phyloP scores from a whole-genome alignment of 2,329 filamentous ascomycete genomes.

The Aphanoascus verrucosus region DNA sequence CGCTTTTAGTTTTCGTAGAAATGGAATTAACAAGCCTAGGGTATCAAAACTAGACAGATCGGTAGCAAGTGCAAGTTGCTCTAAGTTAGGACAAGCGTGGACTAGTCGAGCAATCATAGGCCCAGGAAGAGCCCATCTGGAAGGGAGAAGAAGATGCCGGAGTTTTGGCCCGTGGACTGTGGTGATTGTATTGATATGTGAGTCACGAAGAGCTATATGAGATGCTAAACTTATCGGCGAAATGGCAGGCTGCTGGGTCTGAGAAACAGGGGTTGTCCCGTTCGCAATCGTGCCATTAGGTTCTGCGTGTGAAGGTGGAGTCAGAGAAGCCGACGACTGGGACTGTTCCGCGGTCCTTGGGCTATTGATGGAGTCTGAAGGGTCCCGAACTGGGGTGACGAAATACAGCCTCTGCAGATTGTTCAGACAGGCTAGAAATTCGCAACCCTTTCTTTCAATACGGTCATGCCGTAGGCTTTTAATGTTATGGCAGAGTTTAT shows the following conservation, averaged over 20 bases:
- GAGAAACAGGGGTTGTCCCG: slow-evolving; percentile 14
- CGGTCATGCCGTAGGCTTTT: slow-evolving; percentile 43
- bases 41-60: slow-evolving; percentile 33
- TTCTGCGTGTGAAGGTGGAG: slow-evolving; percentile 1
- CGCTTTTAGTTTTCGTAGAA: slow-evolving; percentile 32
- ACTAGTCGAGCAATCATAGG: slow-evolving; percentile 42
- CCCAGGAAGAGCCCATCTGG: slow-evolving; percentile 44
- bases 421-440: slow-evolving; percentile 34
- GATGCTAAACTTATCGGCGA: slow-evolving; percentile 14
- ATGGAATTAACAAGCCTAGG: slow-evolving; percentile 31
- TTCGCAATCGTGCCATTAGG: not conserved
- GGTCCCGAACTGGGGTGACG: slow-evolving; percentile 32
- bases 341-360: slow-evolving; percentile 12
- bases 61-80: slow-evolving; percentile 47
- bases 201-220: slow-evolving; percentile 27
- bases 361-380: slow-evolving; percentile 26
- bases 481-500: slow-evolving; percentile 28
- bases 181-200: slow-evolving; percentile 39
- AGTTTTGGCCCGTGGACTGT: slow-evolving; percentile 42
- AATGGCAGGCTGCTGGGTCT: not conserved
- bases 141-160: slow-evolving; percentile 46
- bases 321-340: slow-evolving; percentile 10
- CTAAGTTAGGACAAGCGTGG: slow-evolving; percentile 46
- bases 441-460: slow-evolving; percentile 35
- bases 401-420: slow-evolving; percentile 45